Percentiles rank a stretch among this genome's conserved stretches.
phyloP scores from a whole-genome alignment of 2,329 filamentous ascomycete species.

The Pyricularia grisea region DNA sequence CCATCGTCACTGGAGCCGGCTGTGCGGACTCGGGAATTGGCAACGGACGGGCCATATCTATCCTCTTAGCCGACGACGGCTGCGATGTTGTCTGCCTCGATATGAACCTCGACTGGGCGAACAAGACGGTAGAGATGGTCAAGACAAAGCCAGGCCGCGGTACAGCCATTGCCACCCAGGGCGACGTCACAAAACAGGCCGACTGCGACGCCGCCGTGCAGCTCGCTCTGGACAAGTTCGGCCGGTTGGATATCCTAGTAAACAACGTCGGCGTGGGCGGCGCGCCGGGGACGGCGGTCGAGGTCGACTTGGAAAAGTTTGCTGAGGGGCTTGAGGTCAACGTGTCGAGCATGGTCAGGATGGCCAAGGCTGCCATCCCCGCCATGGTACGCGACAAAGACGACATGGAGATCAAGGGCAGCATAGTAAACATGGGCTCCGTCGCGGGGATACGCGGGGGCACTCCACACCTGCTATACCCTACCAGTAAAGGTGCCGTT shows the following conservation, averaged over 20 bases:
- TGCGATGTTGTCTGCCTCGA: slow-evolving; percentile 15
- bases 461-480: slow-evolving; percentile 33
- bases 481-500: slow-evolving; percentile 37
- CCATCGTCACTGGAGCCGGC: slow-evolving; percentile 17
- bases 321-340: slow-evolving; percentile 49
- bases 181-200: slow-evolving; percentile 42
- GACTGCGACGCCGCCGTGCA: slow-evolving; percentile 39
- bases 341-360: slow-evolving; percentile 55
- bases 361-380: slow-evolving; percentile 52
- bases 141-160: slow-evolving; percentile 23
- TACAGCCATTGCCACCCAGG: slow-evolving; percentile 29
- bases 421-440: slow-evolving; percentile 53
- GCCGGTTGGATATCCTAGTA: slow-evolving; percentile 51
- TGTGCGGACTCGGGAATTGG: slow-evolving; percentile 10
- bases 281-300: slow-evolving; percentile 46
- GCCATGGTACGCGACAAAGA: slow-evolving; percentile 45
- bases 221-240: slow-evolving; percentile 35
- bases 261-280: slow-evolving; percentile 58
- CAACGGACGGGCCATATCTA: slow-evolving; percentile 15
- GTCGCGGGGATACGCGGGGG: slow-evolving; percentile 46
- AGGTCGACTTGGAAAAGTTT: slow-evolving; percentile 52
- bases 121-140: slow-evolving; percentile 11
- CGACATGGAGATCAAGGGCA: slow-evolving; percentile 39
- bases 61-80: slow-evolving; percentile 16
- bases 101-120: slow-evolving; percentile 9